These are phyloP conservation scores for Mollisia scopiformis DNA, from an alignment of 2,329 filamentous ascomycete genomes.

Conservation along the genomic window DNA sequence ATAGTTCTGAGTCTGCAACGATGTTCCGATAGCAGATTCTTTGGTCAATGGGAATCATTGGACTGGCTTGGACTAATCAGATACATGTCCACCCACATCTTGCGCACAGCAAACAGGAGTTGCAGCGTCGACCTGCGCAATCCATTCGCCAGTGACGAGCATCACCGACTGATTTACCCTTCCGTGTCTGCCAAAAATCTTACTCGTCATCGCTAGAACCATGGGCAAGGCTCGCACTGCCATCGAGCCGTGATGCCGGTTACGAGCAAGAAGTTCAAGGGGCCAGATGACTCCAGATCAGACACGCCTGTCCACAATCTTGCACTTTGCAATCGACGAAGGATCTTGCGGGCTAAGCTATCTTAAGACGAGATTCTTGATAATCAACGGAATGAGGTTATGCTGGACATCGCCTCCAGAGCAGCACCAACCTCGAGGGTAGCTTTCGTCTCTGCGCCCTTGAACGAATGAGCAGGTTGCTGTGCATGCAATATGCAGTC, in stretches of 20 bases:
- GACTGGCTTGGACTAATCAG: neutral
- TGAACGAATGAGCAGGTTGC: neutral
- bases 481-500: conserved; percentile 4
- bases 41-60: neutral
- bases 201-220: neutral
- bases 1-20: neutral
- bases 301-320: too few relatives aligned
- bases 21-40: too few relatives aligned
- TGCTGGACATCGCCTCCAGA: neutral
- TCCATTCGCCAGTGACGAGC: neutral
- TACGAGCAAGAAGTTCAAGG: too few relatives aligned
- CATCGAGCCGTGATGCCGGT: neutral
- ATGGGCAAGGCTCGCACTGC: too few relatives aligned
- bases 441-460: neutral
- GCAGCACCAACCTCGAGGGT: neutral
- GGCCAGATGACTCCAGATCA: too few relatives aligned
- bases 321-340: too few relatives aligned
- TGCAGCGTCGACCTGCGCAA: neutral
- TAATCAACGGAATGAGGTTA: too few relatives aligned
- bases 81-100: conserved; percentile 3
- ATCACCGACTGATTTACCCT: neutral
- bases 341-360: too few relatives aligned
- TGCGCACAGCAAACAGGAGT: neutral
- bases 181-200: neutral
- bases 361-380: too few relatives aligned